Percentiles rank a stretch among this genome's conserved stretches.
Evolutionary conservation across 805 yeast species (phyloP).

Genomic region (Candida railenensis): DNA sequence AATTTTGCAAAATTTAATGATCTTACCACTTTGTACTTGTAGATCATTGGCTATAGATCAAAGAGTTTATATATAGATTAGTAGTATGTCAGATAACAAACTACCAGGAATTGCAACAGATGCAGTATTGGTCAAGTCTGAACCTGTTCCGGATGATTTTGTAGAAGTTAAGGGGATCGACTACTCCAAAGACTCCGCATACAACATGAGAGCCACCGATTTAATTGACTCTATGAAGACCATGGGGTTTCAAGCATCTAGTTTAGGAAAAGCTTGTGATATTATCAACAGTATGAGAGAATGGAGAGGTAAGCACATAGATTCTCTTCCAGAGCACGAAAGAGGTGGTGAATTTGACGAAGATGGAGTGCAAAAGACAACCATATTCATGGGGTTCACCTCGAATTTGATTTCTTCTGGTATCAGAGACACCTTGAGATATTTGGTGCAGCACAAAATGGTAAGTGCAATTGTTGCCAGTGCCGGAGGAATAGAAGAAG

Average conservation of each 20-base stretch:
- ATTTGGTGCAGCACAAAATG: conserved; percentile 87
- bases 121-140: conserved; percentile 86
- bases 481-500: conserved; percentile 99
- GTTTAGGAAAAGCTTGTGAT: conserved; percentile 85
- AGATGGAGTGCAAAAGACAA: conserved; percentile 75
- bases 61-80: too few species aligned
- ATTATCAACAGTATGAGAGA: conserved; percentile 88
- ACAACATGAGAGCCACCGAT: conserved; percentile 76
- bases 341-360: conserved; percentile 74
- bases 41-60: too few species aligned
- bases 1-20: too few species aligned
- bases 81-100: conserved; percentile 9
- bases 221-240: conserved; percentile 79
- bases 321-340: conserved; percentile 65
- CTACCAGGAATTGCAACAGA: conserved; percentile 78
- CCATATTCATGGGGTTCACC: conserved; percentile 94
- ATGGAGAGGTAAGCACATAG: conserved; percentile 85
- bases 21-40: too few species aligned
- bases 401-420: conserved; percentile 96
- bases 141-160: conserved; percentile 78
- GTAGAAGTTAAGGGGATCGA: conserved; percentile 85
- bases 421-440: conserved; percentile 84
- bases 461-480: conserved; percentile 95
- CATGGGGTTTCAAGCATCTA: conserved; percentile 97
- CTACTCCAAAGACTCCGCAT: conserved; percentile 74